A percentile compares a stretch with the other conserved stretches of the same genome.
Evolutionary conservation across 2,329 filamentous ascomycete species (phyloP).

Genomic region (Pseudocercospora musae): DNA sequence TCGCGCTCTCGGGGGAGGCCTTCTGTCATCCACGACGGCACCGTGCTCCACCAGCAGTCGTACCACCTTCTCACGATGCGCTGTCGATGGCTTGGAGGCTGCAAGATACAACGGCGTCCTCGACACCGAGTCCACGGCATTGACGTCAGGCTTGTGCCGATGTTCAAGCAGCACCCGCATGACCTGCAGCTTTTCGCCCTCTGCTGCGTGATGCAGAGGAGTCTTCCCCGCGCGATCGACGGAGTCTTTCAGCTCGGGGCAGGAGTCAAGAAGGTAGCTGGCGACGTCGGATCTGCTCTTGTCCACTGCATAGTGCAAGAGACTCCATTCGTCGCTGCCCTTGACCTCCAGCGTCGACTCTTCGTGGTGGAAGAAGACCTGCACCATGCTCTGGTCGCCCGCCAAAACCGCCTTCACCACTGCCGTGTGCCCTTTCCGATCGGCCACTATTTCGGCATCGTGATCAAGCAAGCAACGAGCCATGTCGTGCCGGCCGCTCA

Average conservation of each 20-base stretch:
- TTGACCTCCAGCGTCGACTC: slow-evolving; percentile 13
- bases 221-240: slow-evolving; percentile 22
- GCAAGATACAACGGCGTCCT: slow-evolving; percentile 22
- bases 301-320: slow-evolving; percentile 21
- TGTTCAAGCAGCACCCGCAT: slow-evolving; percentile 18
- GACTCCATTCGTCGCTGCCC: slow-evolving; percentile 20
- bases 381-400: slow-evolving; percentile 15
- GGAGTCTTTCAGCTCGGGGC: slow-evolving; percentile 17
- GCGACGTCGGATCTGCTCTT: slow-evolving; percentile 12
- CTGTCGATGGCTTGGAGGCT: slow-evolving; percentile 15
- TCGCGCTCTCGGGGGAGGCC: slow-evolving; percentile 2
- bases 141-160: slow-evolving; percentile 14
- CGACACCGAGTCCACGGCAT: slow-evolving; percentile 16
- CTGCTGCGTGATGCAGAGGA: slow-evolving; percentile 22
- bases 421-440: slow-evolving; percentile 20
- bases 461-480: slow-evolving; percentile 18
- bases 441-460: slow-evolving; percentile 18
- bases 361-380: slow-evolving; percentile 12
- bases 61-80: slow-evolving; percentile 15
- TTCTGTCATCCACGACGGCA: slow-evolving; percentile 10
- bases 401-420: slow-evolving; percentile 20
- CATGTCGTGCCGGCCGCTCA: slow-evolving; percentile 18
- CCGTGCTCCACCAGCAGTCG: slow-evolving; percentile 19
- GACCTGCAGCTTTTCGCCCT: slow-evolving; percentile 14
- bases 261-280: slow-evolving; percentile 19